Evolutionary conservation across 768 basidiomycete species (phyloP).

Genomic region (Pleurotus eryngii): DNA sequence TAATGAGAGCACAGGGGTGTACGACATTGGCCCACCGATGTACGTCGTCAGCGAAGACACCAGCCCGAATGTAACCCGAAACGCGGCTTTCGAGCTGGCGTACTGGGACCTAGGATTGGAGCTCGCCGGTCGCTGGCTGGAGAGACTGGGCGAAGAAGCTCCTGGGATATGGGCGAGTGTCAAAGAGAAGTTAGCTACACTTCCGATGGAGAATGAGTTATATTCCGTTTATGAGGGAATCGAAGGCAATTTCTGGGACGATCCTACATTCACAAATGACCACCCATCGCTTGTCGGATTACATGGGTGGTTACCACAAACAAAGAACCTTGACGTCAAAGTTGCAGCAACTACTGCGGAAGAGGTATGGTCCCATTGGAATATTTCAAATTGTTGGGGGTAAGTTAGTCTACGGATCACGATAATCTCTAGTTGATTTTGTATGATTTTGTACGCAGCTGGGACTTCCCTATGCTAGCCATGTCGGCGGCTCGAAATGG

Average conservation of each 20-base stretch:
- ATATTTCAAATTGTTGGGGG: conserved; percentile 53
- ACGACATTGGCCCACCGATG: conserved; percentile 59
- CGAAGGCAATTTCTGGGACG: conserved; percentile 47
- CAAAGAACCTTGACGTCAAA: conserved; percentile 41
- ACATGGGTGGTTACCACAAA: conserved; percentile 55
- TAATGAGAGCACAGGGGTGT: conserved; percentile 43
- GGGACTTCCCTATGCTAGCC: conserved; percentile 63
- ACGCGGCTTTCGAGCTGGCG: conserved; percentile 56
- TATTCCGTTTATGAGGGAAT: conserved; percentile 59
- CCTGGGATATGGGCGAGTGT: conserved; percentile 44
- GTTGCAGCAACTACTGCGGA: conserved; percentile 47
- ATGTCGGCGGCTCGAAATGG: conserved; percentile 59
- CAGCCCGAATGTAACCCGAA: conserved; percentile 47
- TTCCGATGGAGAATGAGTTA: conserved; percentile 47
- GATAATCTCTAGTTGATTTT: not conserved
- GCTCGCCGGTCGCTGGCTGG: conserved; percentile 48
- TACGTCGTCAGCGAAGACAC: conserved; percentile 57
- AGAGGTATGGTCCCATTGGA: conserved; percentile 54
- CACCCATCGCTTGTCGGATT: conserved; percentile 57
- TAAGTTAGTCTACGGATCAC: conserved; percentile 18
- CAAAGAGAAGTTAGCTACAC: conserved; percentile 41
- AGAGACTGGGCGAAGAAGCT: conserved; percentile 34
- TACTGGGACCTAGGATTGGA: conserved; percentile 54
- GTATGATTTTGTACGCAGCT: conserved; percentile 26
- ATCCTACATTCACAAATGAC: conserved; percentile 48